These are phyloP conservation scores for Trapa incisa DNA, from an alignment of 345 rosid species.

Conservation along the genomic window DNA sequence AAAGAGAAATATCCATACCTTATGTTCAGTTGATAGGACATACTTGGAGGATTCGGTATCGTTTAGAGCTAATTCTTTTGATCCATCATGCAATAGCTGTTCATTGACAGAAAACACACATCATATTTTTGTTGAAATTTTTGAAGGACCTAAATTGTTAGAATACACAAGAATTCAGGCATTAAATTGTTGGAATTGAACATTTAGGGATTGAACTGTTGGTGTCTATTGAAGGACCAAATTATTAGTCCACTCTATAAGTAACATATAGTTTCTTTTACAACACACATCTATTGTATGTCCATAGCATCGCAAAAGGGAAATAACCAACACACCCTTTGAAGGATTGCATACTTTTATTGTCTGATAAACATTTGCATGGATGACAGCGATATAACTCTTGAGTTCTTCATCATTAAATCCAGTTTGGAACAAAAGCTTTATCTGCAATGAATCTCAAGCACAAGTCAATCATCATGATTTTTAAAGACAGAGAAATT, in stretches of 20 bases:
- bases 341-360: constrained; percentile 88
- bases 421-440: constrained; percentile 96
- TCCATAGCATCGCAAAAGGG: constrained; percentile 25
- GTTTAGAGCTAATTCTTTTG: constrained; percentile 86
- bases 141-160: too few species aligned
- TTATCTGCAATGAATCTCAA: constrained; percentile 45
- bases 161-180: too few species aligned
- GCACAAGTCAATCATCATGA: neutral
- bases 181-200: too few species aligned
- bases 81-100: constrained; percentile 82
- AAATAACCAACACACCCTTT: constrained; percentile 67
- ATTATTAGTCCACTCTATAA: neutral
- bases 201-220: too few species aligned
- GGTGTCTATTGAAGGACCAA: too few species aligned
- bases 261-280: neutral
- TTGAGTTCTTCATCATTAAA: constrained; percentile 78
- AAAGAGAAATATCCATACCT: constrained; percentile 36
- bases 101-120: constrained; percentile 14
- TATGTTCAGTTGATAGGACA: constrained; percentile 47
- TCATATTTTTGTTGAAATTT: too few species aligned
- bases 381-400: constrained; percentile 85
- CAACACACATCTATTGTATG: constrained; percentile 1
- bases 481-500: neutral
- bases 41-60: constrained; percentile 54
- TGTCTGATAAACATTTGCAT: constrained; percentile 96